phyloP scores from a whole-genome alignment of 495 filamentous ascomycete species.

The Neurospora sp. region DNA sequence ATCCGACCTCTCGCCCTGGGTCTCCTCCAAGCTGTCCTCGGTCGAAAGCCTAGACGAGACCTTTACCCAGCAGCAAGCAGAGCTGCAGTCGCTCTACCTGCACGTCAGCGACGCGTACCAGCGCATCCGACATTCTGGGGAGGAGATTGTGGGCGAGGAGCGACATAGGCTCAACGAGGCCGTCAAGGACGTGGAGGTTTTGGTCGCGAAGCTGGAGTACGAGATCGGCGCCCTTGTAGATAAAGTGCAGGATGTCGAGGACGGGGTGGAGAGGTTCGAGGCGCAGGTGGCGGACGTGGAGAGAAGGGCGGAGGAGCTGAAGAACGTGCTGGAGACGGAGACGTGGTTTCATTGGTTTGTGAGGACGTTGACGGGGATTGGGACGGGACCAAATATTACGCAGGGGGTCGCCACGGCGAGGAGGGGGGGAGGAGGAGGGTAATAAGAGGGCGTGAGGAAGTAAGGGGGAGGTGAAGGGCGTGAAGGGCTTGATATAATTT shows the following conservation, averaged over 20 bases:
- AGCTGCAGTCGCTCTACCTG: slow-evolving; percentile 58
- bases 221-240: slow-evolving; percentile 73
- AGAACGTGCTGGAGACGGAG: slow-evolving; percentile 52
- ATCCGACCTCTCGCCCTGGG: slow-evolving; percentile 52
- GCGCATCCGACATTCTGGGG: slow-evolving; percentile 51
- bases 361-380: slow-evolving; percentile 49
- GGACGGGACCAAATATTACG: slow-evolving; percentile 45
- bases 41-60: slow-evolving; percentile 55
- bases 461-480: not conserved
- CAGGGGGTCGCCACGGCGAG: slow-evolving; percentile 8
- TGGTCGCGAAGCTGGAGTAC: slow-evolving; percentile 87
- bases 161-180: slow-evolving; percentile 56
- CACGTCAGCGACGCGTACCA: slow-evolving; percentile 57
- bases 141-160: slow-evolving; percentile 59
- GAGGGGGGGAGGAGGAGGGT: not conserved
- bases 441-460: not conserved
- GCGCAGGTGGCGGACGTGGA: slow-evolving; percentile 73
- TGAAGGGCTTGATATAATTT: not conserved
- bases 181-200: slow-evolving; percentile 70
- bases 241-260: slow-evolving; percentile 82
- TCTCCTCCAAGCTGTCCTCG: slow-evolving; percentile 47
- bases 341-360: slow-evolving; percentile 51
- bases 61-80: slow-evolving; percentile 52
- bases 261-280: slow-evolving; percentile 71
- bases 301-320: slow-evolving; percentile 59